phyloP scores from a whole-genome alignment of 176 grass and related monocot species.

The Triticum monococcum region DNA sequence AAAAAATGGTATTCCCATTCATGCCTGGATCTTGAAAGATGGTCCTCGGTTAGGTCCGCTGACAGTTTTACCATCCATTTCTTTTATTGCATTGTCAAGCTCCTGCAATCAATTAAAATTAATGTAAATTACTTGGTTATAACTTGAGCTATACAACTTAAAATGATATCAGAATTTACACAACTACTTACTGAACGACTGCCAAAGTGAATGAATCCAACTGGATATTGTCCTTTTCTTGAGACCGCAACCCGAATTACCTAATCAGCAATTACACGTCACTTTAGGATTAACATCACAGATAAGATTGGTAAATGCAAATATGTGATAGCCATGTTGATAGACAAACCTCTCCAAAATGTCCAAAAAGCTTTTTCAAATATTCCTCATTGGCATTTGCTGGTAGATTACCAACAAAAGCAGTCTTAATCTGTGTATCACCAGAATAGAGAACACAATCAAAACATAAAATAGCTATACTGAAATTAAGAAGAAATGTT shows the following conservation, averaged over 20 bases:
- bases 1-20: slow-evolving; percentile 22
- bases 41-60: slow-evolving; percentile 60
- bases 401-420: slow-evolving; percentile 88
- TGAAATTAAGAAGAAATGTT: slow-evolving; percentile 21
- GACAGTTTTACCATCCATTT: slow-evolving; percentile 81
- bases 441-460: slow-evolving; percentile 26
- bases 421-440: slow-evolving; percentile 54
- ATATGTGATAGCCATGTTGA: background rate
- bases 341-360: slow-evolving; percentile 60
- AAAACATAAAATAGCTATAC: slow-evolving; percentile 31
- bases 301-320: slow-evolving; percentile 18
- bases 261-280: slow-evolving; percentile 49
- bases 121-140: slow-evolving; percentile 16
- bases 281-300: slow-evolving; percentile 27
- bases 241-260: slow-evolving; percentile 59
- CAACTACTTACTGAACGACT: slow-evolving; percentile 54
- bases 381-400: slow-evolving; percentile 60
- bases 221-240: slow-evolving; percentile 67
- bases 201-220: slow-evolving; percentile 80
- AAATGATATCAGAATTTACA: slow-evolving; percentile 14
- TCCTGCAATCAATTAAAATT: slow-evolving; percentile 41
- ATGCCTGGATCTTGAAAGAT: slow-evolving; percentile 68
- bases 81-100: slow-evolving; percentile 65
- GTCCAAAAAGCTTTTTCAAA: slow-evolving; percentile 68
- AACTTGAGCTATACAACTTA: background rate